Base-by-base conservation (phyloP, 1,284 basidiomycete species). In the Caloboletus inedulis region DNA sequence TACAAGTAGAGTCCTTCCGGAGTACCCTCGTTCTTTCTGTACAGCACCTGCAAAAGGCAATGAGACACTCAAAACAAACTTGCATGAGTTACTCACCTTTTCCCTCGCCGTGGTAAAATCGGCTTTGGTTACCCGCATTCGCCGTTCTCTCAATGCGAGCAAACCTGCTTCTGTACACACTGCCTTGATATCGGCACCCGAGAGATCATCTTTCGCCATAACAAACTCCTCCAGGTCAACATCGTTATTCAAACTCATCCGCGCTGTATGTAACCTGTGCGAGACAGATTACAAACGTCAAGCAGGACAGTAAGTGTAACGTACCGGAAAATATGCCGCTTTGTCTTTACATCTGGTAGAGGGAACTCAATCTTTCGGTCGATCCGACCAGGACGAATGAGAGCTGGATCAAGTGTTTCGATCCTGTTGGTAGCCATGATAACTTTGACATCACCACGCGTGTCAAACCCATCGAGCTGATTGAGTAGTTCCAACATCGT, bases 401-500 rank as follows among this genome's bases (percentile, higher is more conserved):
- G 84, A 18, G 96, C 96, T 43, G 96, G 96, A 72, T 99, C 96
- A 41, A 99, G 81, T 3, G 90, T 87, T 69, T 98, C 94, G 61
- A 99, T 98, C 74, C 83, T 85, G 74, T 96, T 96, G 35, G 90
- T 93, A 23, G 91, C 91, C 88, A 91, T 90, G 68, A 93, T 94
- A 62, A 98, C 95, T 74, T 99, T 99, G 58, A 99, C 96, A 69
- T 99, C 96, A 30, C 95, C 94, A 54, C 95, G 85, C n/a, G 94
- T 94, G 71, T 99, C 97, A 74, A 99, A 99, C 36, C 97, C 97
- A 67, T 99, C 97, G 41, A 99, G 81, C 72, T 99, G 97, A 71
- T 98, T 99, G 40, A 99, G 81, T 48, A 99, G 80, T 69, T 99
- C 97, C 70, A 99, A 79, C 97, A 99, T 99, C 40, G 97, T 99